Evolutionary conservation across 441 rosid genomes (phyloP).

Genomic region (Erodium trifolium): DNA sequence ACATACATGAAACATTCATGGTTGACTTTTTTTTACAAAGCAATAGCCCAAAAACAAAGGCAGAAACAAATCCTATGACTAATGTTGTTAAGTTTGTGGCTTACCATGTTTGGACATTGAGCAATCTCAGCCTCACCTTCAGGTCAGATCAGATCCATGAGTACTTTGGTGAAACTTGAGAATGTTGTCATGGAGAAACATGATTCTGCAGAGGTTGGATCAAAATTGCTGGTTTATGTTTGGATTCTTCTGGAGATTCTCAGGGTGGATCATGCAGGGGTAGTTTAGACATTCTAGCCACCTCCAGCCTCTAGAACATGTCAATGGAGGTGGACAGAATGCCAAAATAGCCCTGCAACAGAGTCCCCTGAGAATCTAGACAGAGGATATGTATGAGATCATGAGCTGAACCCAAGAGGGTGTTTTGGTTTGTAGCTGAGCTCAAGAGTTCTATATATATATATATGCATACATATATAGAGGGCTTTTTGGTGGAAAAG

Average conservation of each 20-base stretch:
- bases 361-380: constrained; percentile 25
- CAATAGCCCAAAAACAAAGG: too few species aligned
- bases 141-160: too few species aligned
- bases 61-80: not conserved
- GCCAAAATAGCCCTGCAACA: constrained; percentile 44
- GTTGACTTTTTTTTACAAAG: too few species aligned
- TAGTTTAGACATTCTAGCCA: constrained; percentile 30
- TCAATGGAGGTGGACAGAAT: constrained; percentile 48
- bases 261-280: constrained; percentile 21
- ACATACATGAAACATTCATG: too few species aligned
- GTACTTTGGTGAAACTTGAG: not conserved
- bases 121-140: too few species aligned
- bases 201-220: not conserved
- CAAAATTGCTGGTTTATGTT: not conserved
- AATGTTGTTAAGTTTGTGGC: not conserved
- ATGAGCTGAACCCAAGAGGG: not conserved
- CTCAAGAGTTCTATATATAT: not conserved
- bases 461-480: not conserved
- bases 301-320: constrained; percentile 20
- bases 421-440: not conserved
- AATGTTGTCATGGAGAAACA: not conserved
- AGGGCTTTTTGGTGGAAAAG: constrained; percentile 1
- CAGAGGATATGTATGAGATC: not conserved
- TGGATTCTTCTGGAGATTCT: not conserved
- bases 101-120: not conserved